Percentiles rank a stretch among this genome's conserved stretches.
Evolutionary conservation across 257 asterid genomes (phyloP).

Genomic region (Solanum infundibuliforme): DNA sequence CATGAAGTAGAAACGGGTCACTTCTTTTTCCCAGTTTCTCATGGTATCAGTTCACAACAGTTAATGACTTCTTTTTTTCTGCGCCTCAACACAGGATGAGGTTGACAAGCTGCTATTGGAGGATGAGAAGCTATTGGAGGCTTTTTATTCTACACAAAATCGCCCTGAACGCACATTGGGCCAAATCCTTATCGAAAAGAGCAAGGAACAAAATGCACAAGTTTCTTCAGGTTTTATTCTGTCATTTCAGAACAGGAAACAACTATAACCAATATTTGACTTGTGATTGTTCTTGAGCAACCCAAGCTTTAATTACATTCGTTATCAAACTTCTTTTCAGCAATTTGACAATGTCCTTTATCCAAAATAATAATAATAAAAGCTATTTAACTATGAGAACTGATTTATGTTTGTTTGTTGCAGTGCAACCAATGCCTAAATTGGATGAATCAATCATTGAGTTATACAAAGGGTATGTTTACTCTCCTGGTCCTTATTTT

Average conservation of each 20-base stretch:
- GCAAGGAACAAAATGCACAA: conserved; percentile 64
- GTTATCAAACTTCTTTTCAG: not conserved
- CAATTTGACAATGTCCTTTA: not conserved
- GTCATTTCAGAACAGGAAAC: not conserved
- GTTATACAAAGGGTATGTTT: conserved; percentile 70
- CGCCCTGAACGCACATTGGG: conserved; percentile 73
- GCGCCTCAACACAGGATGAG: conserved; percentile 29
- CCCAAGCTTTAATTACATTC: not conserved
- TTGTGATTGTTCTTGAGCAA: not conserved
- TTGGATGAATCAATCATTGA: conserved; percentile 68
- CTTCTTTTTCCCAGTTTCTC: not conserved
- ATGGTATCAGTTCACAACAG: not conserved
- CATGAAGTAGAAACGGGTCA: not conserved
- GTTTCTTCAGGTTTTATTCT: conserved; percentile 59
- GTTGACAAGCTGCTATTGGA: conserved; percentile 36
- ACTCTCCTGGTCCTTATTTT: not conserved
- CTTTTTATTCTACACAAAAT: conserved; percentile 53
- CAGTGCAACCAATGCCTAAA: conserved; percentile 48
- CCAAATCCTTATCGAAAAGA: conserved; percentile 57
- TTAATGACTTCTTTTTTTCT: not conserved
- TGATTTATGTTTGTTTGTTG: conserved; percentile 23
- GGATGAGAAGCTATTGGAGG: conserved; percentile 62
- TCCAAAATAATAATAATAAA: not conserved
- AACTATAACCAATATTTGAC: not conserved
- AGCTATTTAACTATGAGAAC: not conserved